Percentiles rank a stretch among this genome's conserved stretches.
Evolutionary conservation across 202 grass and related monocot species (phyloP).

Genomic region (Setaria italica): DNA sequence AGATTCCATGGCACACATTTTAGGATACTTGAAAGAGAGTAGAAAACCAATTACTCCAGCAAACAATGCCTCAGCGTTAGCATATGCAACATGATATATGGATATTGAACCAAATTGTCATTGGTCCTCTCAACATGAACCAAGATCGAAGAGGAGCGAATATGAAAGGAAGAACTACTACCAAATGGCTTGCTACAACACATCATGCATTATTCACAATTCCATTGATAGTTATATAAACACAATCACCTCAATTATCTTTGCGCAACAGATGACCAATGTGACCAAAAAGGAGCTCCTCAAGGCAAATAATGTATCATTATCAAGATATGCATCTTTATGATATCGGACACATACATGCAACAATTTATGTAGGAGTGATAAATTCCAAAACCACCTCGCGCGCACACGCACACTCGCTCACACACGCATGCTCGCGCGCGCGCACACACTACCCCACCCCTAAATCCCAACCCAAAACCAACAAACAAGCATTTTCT

Average conservation of each 20-base stretch:
- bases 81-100: background rate
- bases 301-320: background rate
- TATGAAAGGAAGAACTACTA: background rate
- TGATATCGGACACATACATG: background rate
- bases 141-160: background rate
- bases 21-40: background rate
- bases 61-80: background rate
- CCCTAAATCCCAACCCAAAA: background rate
- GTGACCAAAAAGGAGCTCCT: background rate
- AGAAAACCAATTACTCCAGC: background rate
- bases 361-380: background rate
- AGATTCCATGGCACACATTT: slow-evolving; percentile 7
- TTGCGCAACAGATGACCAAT: background rate
- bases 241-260: background rate
- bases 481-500: background rate
- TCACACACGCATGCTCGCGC: no score
- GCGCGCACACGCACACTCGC: no score
- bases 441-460: background rate
- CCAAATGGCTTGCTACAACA: background rate
- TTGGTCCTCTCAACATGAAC: slow-evolving; percentile 5
- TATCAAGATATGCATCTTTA: slow-evolving; percentile 15
- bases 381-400: background rate
- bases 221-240: background rate
- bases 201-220: background rate
- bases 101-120: background rate